Percentiles rank a stretch among this genome's conserved stretches.
These are phyloP conservation scores for Pharnaceum exiguum DNA, from an alignment of 148 eudicot genomes.

Conservation along the genomic window DNA sequence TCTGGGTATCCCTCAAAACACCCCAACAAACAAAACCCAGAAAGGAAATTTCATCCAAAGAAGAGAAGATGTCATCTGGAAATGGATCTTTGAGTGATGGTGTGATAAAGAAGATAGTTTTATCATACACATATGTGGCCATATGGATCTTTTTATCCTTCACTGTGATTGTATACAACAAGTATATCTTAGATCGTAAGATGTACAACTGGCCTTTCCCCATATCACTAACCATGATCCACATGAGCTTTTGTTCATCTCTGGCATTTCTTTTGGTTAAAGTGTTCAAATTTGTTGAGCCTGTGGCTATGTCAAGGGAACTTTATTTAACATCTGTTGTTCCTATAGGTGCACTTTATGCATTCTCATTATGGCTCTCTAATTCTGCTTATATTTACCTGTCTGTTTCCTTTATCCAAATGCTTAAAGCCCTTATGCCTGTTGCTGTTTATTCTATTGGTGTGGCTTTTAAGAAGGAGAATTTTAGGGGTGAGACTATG, in stretches of 20 bases:
- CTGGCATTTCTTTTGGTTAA: slow-evolving; percentile 42
- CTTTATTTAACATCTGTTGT: slow-evolving; percentile 50
- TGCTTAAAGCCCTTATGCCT: slow-evolving; percentile 76
- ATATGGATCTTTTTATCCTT: slow-evolving; percentile 68
- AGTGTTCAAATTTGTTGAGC: slow-evolving; percentile 44
- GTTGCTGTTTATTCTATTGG: slow-evolving; percentile 69
- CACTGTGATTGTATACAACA: slow-evolving; percentile 73
- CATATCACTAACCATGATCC: slow-evolving; percentile 73
- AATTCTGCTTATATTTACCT: slow-evolving; percentile 68
- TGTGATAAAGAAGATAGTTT: slow-evolving; percentile 46
- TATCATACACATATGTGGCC: slow-evolving; percentile 59
- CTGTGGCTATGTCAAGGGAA: slow-evolving; percentile 50
- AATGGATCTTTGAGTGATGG: slow-evolving; percentile 47
- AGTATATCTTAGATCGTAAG: slow-evolving; percentile 70
- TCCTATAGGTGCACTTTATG: slow-evolving; percentile 60
- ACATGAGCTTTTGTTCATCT: slow-evolving; percentile 63
- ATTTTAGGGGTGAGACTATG: slow-evolving; percentile 47
- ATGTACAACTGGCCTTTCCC: slow-evolving; percentile 75
- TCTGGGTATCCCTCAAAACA: not conserved
- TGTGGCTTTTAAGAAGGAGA: slow-evolving; percentile 50
- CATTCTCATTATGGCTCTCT: slow-evolving; percentile 54
- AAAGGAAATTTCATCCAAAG: slow-evolving; percentile 11
- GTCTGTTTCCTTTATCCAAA: slow-evolving; percentile 68
- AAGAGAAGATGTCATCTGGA: slow-evolving; percentile 13
- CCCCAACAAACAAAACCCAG: not conserved